phyloP scores from a whole-genome alignment of 768 basidiomycete genomes.

The Scleroderma bovista region DNA sequence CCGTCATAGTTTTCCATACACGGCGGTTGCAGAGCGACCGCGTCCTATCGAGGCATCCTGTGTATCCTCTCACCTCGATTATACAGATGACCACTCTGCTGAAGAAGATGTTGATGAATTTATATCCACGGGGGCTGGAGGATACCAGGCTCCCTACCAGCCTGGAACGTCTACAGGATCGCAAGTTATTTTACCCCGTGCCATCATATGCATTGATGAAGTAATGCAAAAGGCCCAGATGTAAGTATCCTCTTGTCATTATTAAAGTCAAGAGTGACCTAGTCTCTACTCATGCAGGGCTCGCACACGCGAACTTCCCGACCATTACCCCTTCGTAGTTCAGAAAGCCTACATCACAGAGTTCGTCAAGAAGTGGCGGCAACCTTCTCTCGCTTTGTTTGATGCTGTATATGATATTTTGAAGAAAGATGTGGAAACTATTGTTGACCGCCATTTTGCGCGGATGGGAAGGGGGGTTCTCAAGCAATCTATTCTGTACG shows the following conservation, averaged over 20 bases:
- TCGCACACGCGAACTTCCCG: slow-evolving; percentile 65
- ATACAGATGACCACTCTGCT: too few species aligned
- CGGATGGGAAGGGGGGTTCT: slow-evolving; percentile 49
- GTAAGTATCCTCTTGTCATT: slow-evolving; percentile 32
- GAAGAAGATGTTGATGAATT: too few species aligned
- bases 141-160: background rate
- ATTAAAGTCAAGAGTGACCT: background rate
- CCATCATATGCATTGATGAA: slow-evolving; percentile 41
- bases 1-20: too few species aligned
- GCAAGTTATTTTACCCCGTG: background rate
- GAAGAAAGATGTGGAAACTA: slow-evolving; percentile 32
- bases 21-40: too few species aligned
- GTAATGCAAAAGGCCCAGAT: slow-evolving; percentile 41
- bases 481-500: slow-evolving; percentile 44
- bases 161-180: background rate
- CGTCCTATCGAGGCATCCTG: too few species aligned
- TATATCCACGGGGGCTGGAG: background rate
- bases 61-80: too few species aligned
- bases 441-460: slow-evolving; percentile 47
- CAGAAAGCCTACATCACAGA: slow-evolving; percentile 44
- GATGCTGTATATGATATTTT: slow-evolving; percentile 34
- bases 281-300: slow-evolving; percentile 37
- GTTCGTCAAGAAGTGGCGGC: slow-evolving; percentile 43
- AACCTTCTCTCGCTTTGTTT: slow-evolving; percentile 44
- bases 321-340: slow-evolving; percentile 59